Evolutionary conservation across 2,329 filamentous ascomycete species (phyloP), one percentile per base, ranked within the genome.

Genomic region (Akanthomyces muscarius): DNA sequence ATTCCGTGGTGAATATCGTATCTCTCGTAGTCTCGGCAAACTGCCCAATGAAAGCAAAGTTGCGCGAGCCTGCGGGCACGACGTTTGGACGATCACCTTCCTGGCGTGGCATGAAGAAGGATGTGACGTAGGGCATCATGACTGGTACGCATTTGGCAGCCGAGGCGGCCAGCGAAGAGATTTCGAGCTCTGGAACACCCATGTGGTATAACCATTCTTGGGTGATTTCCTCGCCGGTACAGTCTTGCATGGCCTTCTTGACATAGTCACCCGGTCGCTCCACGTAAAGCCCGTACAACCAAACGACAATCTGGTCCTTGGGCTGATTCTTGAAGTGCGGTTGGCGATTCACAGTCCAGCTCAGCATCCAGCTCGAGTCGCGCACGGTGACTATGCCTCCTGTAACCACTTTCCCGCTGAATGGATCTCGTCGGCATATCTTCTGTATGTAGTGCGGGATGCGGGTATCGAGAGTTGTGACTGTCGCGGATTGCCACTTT

Each of bases 1-100:
- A 79, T 59, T 79, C 65, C 8, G 66, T 68, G 3, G 66, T 68
- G 45, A 68, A 68, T 14, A 48, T 28, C 0, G 45, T 48, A 4
- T 48, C 45, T 3, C 45, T 48, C 21, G 45, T 48, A 28, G 45
- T 48, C 45, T 48, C 45, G 6, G 45, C 45, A 48, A 48, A 48
- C 45, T 48, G 45, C 23, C 45, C 45, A 21, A 48, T 25, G 2
- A 48, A 48, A 0, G 45, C 23, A 48, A 48, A 48, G 14, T 48
- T 48, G 21, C 14, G 45, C 13, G 45, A 23, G 23, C 45, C 45
- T 4, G 45, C 23, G 23, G 45, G 45, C 45, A 48, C 45, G 13
- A 48, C 13, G 23, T 28, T 1, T 14, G 45, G 45, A 6, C 45
- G 45, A 48, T 48, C 45, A 8, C 45, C 45, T 25, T 23, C 1